Evolutionary conservation across 2,329 filamentous ascomycete species (phyloP).

Genomic region (Apiospora pterosperma): DNA sequence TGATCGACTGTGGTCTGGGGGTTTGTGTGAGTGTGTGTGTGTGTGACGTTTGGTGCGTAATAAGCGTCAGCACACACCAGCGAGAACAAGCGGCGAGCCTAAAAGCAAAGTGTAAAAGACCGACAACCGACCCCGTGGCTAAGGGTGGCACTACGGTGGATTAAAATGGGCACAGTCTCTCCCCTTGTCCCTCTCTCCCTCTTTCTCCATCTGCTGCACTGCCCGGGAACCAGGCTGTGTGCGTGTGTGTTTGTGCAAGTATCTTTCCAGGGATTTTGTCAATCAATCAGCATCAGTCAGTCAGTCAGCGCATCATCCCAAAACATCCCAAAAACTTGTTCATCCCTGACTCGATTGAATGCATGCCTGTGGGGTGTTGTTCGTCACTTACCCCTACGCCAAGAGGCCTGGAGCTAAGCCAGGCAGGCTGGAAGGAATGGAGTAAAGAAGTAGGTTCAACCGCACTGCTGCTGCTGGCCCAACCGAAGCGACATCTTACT

Average conservation of each 20-base stretch:
- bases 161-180: neutral
- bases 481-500: no score
- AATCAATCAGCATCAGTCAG: neutral
- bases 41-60: neutral
- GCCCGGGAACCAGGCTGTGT: neutral
- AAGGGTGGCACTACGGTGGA: neutral
- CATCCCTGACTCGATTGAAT: no score
- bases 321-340: no score
- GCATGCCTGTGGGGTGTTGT: neutral
- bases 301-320: neutral
- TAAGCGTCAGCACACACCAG: neutral
- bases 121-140: neutral
- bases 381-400: neutral
- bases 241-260: neutral
- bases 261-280: neutral
- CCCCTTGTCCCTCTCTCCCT: neutral
- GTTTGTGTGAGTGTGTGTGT: neutral
- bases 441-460: no score
- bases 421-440: no score
- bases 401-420: no score
- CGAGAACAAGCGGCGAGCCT: neutral
- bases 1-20: neutral
- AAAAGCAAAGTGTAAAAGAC: no score
- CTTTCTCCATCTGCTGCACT: neutral
- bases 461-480: no score